A percentile compares a stretch with the other conserved stretches of the same genome.
Conservation (phyloP, 2,329 filamentous ascomycete genomes). For the Magnaporthiopsis rhizophila region DNA sequence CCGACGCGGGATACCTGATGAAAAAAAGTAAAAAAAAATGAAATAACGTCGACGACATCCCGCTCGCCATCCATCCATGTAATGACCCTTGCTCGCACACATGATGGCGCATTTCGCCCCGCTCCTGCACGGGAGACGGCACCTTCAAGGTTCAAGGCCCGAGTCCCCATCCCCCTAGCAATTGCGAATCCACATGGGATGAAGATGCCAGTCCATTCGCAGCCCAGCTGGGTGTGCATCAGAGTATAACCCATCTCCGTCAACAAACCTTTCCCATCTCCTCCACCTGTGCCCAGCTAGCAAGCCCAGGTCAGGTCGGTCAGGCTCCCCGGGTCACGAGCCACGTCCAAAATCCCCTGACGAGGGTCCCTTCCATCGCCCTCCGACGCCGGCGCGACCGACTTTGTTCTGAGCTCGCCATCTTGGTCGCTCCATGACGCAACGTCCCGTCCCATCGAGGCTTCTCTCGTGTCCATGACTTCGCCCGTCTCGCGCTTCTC, state of each 20-base stretch:
- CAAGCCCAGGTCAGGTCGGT: background rate
- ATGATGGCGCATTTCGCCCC: background rate
- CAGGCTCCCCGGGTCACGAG: background rate
- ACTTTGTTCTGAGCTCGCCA: background rate
- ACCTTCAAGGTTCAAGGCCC: background rate
- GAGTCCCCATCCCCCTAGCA: background rate
- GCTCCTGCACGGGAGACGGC: background rate
- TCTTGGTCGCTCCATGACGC: background rate
- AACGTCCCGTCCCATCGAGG: too few relatives aligned
- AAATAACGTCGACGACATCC: background rate
- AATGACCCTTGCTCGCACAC: background rate
- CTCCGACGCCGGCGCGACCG: background rate
- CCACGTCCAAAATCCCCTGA: background rate
- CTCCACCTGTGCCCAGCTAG: background rate
- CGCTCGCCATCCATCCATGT: too few relatives aligned
- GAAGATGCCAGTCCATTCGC: background rate
- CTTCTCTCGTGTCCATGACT: conserved; percentile 31
- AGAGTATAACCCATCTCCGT: background rate
- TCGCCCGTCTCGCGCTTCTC: conserved; percentile 38
- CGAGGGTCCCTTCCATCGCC: background rate
- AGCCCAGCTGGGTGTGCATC: background rate
- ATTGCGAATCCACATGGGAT: background rate
- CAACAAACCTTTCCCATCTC: background rate
- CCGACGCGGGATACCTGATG: background rate
- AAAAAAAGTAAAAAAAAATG: background rate